Evolutionary conservation across 1,284 basidiomycete genomes (phyloP), one percentile per base, ranked within the genome.

Genomic region (Sporisorium graminicola): DNA sequence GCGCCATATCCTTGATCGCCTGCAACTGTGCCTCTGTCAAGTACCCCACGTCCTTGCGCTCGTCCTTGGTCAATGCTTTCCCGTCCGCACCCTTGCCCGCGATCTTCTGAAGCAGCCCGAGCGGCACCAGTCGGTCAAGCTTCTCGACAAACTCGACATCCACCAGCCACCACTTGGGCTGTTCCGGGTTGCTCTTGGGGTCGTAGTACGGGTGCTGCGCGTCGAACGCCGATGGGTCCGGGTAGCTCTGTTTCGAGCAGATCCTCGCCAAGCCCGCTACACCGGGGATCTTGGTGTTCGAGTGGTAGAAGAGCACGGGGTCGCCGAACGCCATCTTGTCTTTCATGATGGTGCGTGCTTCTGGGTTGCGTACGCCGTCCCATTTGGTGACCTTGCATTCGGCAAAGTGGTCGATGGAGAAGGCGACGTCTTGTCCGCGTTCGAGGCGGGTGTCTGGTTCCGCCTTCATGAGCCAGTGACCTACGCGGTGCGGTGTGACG

Each of bases 321-420:
- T 98, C 93, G 24, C 92, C 93, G 8, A 90, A 78, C 77, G 90
- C 90, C 95, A 98, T 98, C 74, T 86, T 79, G 0, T 82, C 78
- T 85, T 92, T 93, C 92, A 98, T 95, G 67, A 95, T 88, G 79
- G 94, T 95, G 80, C 93, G 90, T 1, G 95, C 96, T 86, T 96
- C 92, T 77, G 93, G 93, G 83, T 94, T 97, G 46, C 95, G 81
- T 22, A 95, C 92, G 60, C 95, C 95, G 82, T 97, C 95, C 95
- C 95, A 97, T 20, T 91, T 88, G 0, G 94, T 94, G 9, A 89
- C 90, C 50, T 65, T 51, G 33, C 61, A 60, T 14, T 64, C 56
- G 14, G 66, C 58, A 35, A 84, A 70, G 27, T 68, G 62, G 61
- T 83, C 79, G 33, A 82, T 65, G 51, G 79, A 80, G 54, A 84